These are phyloP conservation scores for Linderniella brevidens DNA, from an alignment of 257 asterid species.

Conservation along the genomic window DNA sequence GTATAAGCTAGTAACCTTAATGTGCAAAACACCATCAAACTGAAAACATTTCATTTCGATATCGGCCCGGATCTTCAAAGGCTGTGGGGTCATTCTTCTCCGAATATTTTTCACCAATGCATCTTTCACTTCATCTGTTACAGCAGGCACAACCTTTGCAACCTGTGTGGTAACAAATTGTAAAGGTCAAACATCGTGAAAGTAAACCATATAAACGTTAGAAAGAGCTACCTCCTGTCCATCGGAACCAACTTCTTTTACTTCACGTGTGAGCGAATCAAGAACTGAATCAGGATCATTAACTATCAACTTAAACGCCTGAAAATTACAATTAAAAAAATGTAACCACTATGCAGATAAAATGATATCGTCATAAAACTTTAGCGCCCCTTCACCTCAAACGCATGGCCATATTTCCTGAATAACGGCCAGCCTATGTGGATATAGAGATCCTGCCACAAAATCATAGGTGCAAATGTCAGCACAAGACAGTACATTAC, in stretches of 20 bases:
- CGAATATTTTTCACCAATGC: slow-evolving; percentile 66
- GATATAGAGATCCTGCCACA: slow-evolving; percentile 66
- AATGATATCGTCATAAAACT: slow-evolving; percentile 5
- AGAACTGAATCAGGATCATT: slow-evolving; percentile 86
- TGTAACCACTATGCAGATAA: background rate
- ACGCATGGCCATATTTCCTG: slow-evolving; percentile 89
- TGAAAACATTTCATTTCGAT: slow-evolving; percentile 88
- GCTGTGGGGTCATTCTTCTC: slow-evolving; percentile 97
- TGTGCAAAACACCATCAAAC: slow-evolving; percentile 94
- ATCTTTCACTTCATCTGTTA: slow-evolving; percentile 68
- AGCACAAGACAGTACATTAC: background rate
- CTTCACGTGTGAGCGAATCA: slow-evolving; percentile 79
- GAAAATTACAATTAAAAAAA: slow-evolving; percentile 9
- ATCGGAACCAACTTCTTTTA: slow-evolving; percentile 79
- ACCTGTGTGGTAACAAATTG: slow-evolving; percentile 25
- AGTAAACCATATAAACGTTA: slow-evolving; percentile 1
- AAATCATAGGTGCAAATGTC: slow-evolving; percentile 2
- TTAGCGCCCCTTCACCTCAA: slow-evolving; percentile 42
- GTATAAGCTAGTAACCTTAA: slow-evolving; percentile 33
- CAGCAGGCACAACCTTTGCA: slow-evolving; percentile 72
- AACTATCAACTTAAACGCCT: slow-evolving; percentile 82
- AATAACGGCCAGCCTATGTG: slow-evolving; percentile 95
- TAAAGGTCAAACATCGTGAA: background rate
- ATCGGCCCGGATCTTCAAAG: slow-evolving; percentile 77
- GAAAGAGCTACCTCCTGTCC: slow-evolving; percentile 57